Base-by-base conservation (phyloP, 805 yeast genomes). In the Candida boleticola region DNA sequence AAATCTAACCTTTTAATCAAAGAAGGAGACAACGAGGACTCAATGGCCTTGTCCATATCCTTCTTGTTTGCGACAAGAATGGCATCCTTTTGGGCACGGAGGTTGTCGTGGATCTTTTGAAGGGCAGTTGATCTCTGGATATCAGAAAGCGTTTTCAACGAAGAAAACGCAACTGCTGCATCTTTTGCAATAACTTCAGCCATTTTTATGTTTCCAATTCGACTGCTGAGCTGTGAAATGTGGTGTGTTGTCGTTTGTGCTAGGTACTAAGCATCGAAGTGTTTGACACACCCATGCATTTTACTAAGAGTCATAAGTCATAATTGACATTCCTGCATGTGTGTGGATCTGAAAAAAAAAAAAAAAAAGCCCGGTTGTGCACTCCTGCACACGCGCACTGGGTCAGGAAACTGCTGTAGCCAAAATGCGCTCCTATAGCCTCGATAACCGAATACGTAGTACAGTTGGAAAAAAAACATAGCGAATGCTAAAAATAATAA, bases 1-100 rank as follows among this genome's bases (percentile, higher is more conserved):
- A 93, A 71, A 60, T 95, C 98, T 13, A 93, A 72, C 52, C 99
- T 75, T 58, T 88, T 90, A 40, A 90, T 70, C 52, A 93, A 68
- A 1, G 97, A 78, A 0, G 81, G 63, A 0, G 93, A 73, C 25
- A 92, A 65, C 4, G 80, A 76, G 36, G 77, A 72, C n/a, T 68
- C 61, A 29, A 63, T 66, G 1, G 97, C 97, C 23, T 73, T 74
- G 36, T 77, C 78, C 73, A 93, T 71, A 63, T 93, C 99, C 36
- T 73, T 55, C 50, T 72, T 65, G 64, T 93, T 93, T 17, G 95
- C 96, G 29, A 60, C 70, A 42, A 90, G 64, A 41, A 93, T 85
- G 23, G 68, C 69, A 5, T 69, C 76, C 53, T 87, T 87, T 41
- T 77, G 61, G 0, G 67, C 74, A 29, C 72, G 63, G 42, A 93